phyloP scores from a whole-genome alignment of 768 basidiomycete genomes.

The Lentinula sp. region DNA sequence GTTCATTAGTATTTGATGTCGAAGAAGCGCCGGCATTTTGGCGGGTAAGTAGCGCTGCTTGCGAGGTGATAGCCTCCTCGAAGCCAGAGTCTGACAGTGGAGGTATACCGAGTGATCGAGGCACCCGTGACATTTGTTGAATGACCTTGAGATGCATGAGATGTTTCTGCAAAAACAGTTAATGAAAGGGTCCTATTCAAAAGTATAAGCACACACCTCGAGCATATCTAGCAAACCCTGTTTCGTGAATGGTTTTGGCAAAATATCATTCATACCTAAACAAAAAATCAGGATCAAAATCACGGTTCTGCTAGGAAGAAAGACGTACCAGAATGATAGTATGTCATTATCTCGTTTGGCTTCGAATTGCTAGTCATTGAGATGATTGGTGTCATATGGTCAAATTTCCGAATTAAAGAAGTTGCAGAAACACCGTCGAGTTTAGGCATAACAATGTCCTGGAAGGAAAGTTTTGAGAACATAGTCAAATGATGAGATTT shows the following conservation, averaged over 20 bases:
- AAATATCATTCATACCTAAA: conserved; percentile 89
- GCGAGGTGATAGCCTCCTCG: conserved; percentile 47
- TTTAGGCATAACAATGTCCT: conserved; percentile 96
- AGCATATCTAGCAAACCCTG: conserved; percentile 88
- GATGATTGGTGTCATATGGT: conserved; percentile 93
- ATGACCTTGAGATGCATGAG: conserved; percentile 83
- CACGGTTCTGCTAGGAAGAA: background rate
- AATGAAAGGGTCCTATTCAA: background rate
- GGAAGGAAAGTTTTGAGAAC: background rate
- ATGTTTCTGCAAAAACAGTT: conserved; percentile 49
- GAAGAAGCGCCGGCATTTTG: background rate
- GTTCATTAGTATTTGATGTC: conserved; percentile 9
- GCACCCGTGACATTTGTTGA: conserved; percentile 65
- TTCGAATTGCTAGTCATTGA: conserved; percentile 97
- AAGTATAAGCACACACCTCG: conserved; percentile 45
- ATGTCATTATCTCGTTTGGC: conserved; percentile 89
- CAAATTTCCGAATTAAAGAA: conserved; percentile 89
- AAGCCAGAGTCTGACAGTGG: conserved; percentile 49
- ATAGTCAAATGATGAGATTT: background rate
- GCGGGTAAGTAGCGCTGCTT: conserved; percentile 16
- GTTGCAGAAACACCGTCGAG: conserved; percentile 88
- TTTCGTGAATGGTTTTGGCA: conserved; percentile 97
- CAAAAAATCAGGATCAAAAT: background rate
- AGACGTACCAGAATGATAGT: conserved; percentile 63
- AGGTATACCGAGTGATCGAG: conserved; percentile 63